phyloP scores from a whole-genome alignment of 768 basidiomycete species.

The Tulasnella sp. region DNA sequence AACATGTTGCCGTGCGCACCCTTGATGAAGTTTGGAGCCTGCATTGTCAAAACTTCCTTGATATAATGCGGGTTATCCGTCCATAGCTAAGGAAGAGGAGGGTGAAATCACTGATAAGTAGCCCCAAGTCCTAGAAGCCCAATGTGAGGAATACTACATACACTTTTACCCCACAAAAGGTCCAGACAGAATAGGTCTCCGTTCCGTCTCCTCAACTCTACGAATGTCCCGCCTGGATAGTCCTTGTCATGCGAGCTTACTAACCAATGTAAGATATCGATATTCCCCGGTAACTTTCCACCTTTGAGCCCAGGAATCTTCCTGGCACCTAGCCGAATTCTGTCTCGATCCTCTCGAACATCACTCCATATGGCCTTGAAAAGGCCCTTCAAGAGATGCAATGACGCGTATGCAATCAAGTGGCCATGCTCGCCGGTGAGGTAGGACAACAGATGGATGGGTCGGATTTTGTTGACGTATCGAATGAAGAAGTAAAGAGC shows the following conservation, averaged over 20 bases:
- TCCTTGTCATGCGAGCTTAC: conserved; percentile 23
- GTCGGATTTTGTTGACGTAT: no score
- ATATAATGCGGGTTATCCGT: conserved; percentile 37
- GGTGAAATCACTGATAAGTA: no score
- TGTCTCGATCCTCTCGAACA: no score
- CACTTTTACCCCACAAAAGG: conserved; percentile 13
- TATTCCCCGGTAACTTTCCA: conserved; percentile 25
- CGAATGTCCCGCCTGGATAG: conserved; percentile 27
- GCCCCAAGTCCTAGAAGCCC: not conserved
- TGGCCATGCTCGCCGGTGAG: no score
- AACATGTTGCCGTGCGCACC: conserved; percentile 28
- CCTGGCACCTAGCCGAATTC: no score
- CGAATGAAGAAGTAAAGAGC: no score
- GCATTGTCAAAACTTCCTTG: conserved; percentile 47
- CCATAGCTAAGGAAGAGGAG: not conserved
- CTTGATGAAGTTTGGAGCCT: conserved; percentile 51
- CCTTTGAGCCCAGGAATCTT: no score
- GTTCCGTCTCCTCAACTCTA: conserved; percentile 21
- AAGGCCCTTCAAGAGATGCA: no score
- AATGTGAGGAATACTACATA: not conserved
- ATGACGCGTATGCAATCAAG: no score
- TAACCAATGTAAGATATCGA: conserved; percentile 26
- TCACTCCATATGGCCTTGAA: no score
- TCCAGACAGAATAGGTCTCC: conserved; percentile 24
- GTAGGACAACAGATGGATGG: no score